phyloP scores from a whole-genome alignment of 2,329 filamentous ascomycete genomes.

The Hysterium pulicare region DNA sequence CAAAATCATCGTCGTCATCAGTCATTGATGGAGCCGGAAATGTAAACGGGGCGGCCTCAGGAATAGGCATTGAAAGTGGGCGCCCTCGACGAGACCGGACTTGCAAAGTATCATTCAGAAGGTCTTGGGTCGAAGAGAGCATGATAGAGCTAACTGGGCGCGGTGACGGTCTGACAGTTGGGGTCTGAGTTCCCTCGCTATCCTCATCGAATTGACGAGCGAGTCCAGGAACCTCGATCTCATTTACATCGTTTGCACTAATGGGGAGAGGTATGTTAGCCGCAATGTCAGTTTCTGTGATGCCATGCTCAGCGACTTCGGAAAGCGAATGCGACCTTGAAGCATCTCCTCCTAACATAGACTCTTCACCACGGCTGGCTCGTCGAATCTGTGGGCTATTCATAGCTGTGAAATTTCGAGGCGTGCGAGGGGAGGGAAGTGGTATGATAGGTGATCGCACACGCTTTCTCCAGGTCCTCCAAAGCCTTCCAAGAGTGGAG shows the following conservation, averaged over 20 bases:
- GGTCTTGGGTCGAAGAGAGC: constrained; percentile 18
- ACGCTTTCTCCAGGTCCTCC: constrained; percentile 93
- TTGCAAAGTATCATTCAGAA: constrained; percentile 12
- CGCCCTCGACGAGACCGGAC: constrained; percentile 16
- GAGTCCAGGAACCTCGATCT: constrained; percentile 76
- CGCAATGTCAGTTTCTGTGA: constrained; percentile 47
- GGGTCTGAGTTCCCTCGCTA: constrained; percentile 23
- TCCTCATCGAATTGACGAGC: constrained; percentile 62
- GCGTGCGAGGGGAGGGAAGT: constrained; percentile 18
- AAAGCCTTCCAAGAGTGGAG: constrained; percentile 80
- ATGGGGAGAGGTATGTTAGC: constrained; percentile 67
- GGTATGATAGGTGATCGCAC: constrained; percentile 48
- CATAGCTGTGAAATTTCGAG: constrained; percentile 26
- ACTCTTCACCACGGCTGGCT: constrained; percentile 27
- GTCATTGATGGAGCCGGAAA: constrained; percentile 9
- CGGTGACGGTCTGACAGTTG: constrained; percentile 17
- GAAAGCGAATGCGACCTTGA: constrained; percentile 11
- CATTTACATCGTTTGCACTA: constrained; percentile 65
- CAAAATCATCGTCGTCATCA: constrained; percentile 11
- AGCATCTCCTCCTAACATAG: constrained; percentile 14
- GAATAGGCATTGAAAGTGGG: constrained; percentile 30
- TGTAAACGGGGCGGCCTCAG: constrained; percentile 17
- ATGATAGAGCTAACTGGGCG: constrained; percentile 30
- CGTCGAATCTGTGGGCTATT: constrained; percentile 28
- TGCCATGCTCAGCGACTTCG: constrained; percentile 40